phyloP scores from a whole-genome alignment of 768 basidiomycete species.

The Serendipita vermifera region DNA sequence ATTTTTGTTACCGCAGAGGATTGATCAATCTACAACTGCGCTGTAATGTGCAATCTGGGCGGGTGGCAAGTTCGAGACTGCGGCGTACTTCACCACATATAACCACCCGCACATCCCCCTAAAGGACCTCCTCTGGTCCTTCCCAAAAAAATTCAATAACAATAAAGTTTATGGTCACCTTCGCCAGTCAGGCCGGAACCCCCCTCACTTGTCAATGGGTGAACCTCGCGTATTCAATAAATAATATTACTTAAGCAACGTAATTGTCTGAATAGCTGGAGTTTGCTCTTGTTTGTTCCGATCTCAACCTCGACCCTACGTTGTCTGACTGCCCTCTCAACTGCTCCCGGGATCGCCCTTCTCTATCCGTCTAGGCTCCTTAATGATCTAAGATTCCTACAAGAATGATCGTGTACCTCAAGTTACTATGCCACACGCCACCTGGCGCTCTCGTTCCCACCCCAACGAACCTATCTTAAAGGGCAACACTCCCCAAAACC shows the following conservation, averaged over 20 bases:
- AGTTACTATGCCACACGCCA: too few species aligned
- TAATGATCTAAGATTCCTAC: too few species aligned
- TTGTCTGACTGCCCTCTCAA: too few species aligned
- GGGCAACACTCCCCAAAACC: too few species aligned
- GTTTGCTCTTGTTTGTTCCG: too few species aligned
- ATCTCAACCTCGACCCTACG: too few species aligned
- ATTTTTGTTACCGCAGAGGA: constrained; percentile 45
- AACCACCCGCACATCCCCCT: neutral
- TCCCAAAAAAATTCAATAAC: neutral
- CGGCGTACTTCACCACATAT: neutral
- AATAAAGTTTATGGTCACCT: neutral
- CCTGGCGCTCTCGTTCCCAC: too few species aligned
- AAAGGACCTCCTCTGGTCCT: neutral
- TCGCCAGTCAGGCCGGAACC: neutral
- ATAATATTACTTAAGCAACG: neutral
- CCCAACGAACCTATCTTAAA: too few species aligned
- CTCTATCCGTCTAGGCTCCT: too few species aligned
- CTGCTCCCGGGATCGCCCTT: too few species aligned
- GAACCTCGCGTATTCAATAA: neutral
- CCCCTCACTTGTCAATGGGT: neutral
- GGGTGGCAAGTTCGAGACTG: neutral
- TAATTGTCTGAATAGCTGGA: too few species aligned
- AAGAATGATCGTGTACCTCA: too few species aligned
- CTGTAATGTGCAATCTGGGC: neutral
- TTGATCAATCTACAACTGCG: constrained; percentile 79